Evolutionary conservation across 805 yeast genomes (phyloP).

Genomic region (Nakazawaea siamensis): DNA sequence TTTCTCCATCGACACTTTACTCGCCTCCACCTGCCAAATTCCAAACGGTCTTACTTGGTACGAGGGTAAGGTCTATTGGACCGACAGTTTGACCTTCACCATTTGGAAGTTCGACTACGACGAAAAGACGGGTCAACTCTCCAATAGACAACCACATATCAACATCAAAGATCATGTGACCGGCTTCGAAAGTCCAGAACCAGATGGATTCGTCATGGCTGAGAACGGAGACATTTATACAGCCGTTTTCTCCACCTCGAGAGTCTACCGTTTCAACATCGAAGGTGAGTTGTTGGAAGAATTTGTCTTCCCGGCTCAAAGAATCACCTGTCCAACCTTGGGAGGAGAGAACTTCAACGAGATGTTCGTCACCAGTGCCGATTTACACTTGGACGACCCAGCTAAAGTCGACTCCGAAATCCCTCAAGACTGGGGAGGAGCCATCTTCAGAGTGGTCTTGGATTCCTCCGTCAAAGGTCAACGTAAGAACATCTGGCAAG

Average conservation of each 20-base stretch:
- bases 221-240: slow-evolving; percentile 46
- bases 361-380: slow-evolving; percentile 63
- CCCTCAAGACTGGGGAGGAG: slow-evolving; percentile 48
- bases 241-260: slow-evolving; percentile 57
- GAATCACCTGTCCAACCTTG: slow-evolving; percentile 59
- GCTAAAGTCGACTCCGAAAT: slow-evolving; percentile 19
- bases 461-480: slow-evolving; percentile 25
- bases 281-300: slow-evolving; percentile 44
- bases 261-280: slow-evolving; percentile 45
- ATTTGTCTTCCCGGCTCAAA: slow-evolving; percentile 47
- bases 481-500: slow-evolving; percentile 21
- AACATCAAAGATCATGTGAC: slow-evolving; percentile 20
- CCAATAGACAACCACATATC: slow-evolving; percentile 31
- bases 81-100: slow-evolving; percentile 40
- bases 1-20: slow-evolving; percentile 22
- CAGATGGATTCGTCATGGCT: slow-evolving; percentile 73
- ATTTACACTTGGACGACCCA: slow-evolving; percentile 29
- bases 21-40: slow-evolving; percentile 36
- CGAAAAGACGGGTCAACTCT: slow-evolving; percentile 22
- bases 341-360: slow-evolving; percentile 55
- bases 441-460: slow-evolving; percentile 38
- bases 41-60: slow-evolving; percentile 71
- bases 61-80: slow-evolving; percentile 36
- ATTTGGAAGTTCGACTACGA: slow-evolving; percentile 42
- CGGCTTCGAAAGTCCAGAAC: slow-evolving; percentile 41